Base-by-base conservation (phyloP, 2,329 filamentous ascomycete genomes). In the Aphanocladium album region DNA sequence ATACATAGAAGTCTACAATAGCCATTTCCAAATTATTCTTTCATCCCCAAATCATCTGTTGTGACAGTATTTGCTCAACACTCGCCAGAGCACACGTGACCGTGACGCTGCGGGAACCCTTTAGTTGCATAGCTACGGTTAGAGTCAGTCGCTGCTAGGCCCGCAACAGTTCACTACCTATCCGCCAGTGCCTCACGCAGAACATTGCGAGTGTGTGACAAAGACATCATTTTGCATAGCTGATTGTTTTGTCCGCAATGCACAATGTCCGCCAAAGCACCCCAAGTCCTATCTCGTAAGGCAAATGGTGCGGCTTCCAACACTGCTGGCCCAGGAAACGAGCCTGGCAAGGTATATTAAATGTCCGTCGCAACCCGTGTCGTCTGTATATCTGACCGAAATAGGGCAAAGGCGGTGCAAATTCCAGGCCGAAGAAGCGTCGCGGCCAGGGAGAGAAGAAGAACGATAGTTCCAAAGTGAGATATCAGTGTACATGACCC, bases 261-360 rank as follows among this genome's bases (percentile, higher is more conserved):
- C 72, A 67, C 69, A 66, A 76, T 76, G 73, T 73, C 73, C 64
- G 64, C 69, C 59, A 67, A 69, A 63, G 63, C 71, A 62, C 71
- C 73, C 41, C 71, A 75, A 67, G 67, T 73, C 65, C 66, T 74
- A 65, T 67, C 72, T 64, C 71, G 73, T 63, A 71, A 69, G 70
- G 64, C 72, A 62, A 73, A 74, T 62, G 73, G 72, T 62, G 62
- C 66, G 57, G 62, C 66, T 60, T 65, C 67, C 49, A 56, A 64
- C 35, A 57, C 67, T 47, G 53, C 65, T 41, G 65, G 64, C 62
- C 69, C 70, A 62, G 62, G 66, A 16, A 65, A 65, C 55, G 72
- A 72, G 47, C 3, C 62, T 11, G 49, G 16, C 14, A 63, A 51
- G 46, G 62, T 63, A 57, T 35, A 57, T 35, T 17, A 23, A 16